A percentile compares a stretch with the other conserved stretches of the same genome.
Evolutionary conservation across 345 rosid genomes (phyloP).

Genomic region (Gynandropsis gynandra): DNA sequence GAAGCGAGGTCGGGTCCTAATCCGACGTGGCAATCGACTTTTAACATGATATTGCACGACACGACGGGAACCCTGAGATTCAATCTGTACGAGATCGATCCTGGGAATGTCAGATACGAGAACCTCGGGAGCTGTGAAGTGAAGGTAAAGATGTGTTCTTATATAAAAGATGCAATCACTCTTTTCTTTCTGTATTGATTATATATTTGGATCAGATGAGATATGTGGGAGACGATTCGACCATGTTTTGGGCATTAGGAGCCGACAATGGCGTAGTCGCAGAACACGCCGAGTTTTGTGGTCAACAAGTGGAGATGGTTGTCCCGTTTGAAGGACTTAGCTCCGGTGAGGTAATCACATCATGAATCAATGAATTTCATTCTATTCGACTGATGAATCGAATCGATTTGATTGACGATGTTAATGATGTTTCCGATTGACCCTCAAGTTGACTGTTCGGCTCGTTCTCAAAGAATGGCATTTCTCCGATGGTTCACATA

Average conservation of each 20-base stretch:
- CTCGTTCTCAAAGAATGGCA: conserved; percentile 92
- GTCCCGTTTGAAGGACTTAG: conserved; percentile 84
- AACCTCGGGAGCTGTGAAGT: conserved; percentile 80
- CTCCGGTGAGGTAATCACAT: conserved; percentile 58
- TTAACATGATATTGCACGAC: conserved; percentile 88
- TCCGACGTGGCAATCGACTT: conserved; percentile 78
- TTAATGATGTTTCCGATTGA: background rate
- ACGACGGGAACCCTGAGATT: conserved; percentile 61
- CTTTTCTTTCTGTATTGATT: too few relatives aligned
- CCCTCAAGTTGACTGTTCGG: conserved; percentile 57
- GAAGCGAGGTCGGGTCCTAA: conserved; percentile 48
- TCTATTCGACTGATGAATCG: too few relatives aligned
- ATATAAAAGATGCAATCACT: too few relatives aligned
- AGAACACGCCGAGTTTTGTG: conserved; percentile 64
- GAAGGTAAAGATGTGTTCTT: conserved; percentile 80
- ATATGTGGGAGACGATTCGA: conserved; percentile 83
- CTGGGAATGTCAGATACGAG: conserved; percentile 56
- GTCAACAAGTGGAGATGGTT: conserved; percentile 75
- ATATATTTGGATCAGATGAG: too few relatives aligned
- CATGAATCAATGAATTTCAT: background rate
- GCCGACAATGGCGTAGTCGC: conserved; percentile 68
- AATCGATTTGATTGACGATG: too few relatives aligned
- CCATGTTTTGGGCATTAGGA: conserved; percentile 88
- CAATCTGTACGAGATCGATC: conserved; percentile 59
- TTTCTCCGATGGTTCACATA: conserved; percentile 85